Percentiles rank a stretch among this genome's conserved stretches.
Evolutionary conservation across 1,284 basidiomycete species (phyloP).

Genomic region (Ustilago nuda): DNA sequence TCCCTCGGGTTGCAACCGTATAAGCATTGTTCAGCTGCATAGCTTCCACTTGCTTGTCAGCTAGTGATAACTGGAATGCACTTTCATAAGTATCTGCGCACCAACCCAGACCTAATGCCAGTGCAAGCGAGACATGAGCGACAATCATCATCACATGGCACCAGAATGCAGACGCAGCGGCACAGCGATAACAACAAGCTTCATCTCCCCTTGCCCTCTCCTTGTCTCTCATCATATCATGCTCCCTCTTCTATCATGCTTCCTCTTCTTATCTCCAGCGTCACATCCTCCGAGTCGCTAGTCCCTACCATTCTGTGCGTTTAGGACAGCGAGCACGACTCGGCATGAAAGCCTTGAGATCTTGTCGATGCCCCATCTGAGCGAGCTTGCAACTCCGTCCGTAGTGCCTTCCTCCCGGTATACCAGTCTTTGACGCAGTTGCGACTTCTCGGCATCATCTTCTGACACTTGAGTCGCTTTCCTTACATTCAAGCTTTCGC

Average conservation of each 20-base stretch:
- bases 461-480: background rate
- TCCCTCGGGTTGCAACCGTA: too few relatives aligned
- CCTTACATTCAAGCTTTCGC: background rate
- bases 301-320: background rate
- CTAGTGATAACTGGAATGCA: background rate
- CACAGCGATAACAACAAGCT: background rate
- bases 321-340: background rate
- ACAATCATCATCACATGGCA: slow-evolving; percentile 1
- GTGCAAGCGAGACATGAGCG: background rate
- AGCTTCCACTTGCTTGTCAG: background rate
- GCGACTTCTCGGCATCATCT: slow-evolving; percentile 1
- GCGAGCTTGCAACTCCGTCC: background rate
- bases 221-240: slow-evolving; percentile 12
- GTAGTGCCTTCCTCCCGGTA: background rate
- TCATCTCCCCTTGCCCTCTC: background rate
- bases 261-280: background rate
- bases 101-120: background rate
- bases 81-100: background rate
- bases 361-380: too few relatives aligned
- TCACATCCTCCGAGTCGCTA: background rate
- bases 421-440: background rate
- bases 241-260: background rate
- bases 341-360: background rate
- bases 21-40: too few relatives aligned
- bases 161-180: background rate